These are phyloP conservation scores for Tilletia caries DNA, from an alignment of 1,284 basidiomycete species.

Conservation along the genomic window DNA sequence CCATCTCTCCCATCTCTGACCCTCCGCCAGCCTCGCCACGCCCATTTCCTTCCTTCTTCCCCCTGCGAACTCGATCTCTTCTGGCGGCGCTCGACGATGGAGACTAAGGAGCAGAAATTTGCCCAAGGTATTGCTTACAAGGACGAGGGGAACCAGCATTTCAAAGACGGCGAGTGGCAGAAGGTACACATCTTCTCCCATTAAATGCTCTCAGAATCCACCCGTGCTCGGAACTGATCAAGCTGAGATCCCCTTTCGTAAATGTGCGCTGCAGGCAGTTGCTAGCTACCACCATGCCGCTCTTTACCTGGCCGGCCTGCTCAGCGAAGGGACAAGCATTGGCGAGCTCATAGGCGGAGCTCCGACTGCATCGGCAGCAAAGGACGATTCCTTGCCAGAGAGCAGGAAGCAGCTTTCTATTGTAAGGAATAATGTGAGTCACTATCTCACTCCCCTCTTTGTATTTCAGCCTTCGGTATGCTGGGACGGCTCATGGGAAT, in stretches of 20 bases:
- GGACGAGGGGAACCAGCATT: constrained; percentile 6
- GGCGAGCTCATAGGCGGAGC: neutral
- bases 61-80: too few species aligned
- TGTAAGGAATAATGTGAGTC: constrained; percentile 8
- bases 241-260: neutral
- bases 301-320: neutral
- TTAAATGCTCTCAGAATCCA: too few species aligned
- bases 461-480: neutral
- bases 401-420: constrained; percentile 3
- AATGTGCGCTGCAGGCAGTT: neutral
- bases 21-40: too few species aligned
- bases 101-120: neutral
- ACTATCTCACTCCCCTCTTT: neutral
- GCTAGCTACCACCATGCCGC: neutral
- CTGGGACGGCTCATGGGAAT: neutral
- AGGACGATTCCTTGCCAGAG: neutral
- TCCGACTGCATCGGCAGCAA: neutral
- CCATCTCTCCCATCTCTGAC: too few species aligned
- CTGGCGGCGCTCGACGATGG: too few species aligned
- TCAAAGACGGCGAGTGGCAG: neutral
- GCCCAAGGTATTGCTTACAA: constrained; percentile 3
- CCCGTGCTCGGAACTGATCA: neutral
- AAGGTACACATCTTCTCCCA: too few species aligned
- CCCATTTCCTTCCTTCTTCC: too few species aligned
- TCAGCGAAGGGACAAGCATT: neutral